Evolutionary conservation across 2,329 filamentous ascomycete species (phyloP).

Genomic region (Colletotrichum endophyticum): DNA sequence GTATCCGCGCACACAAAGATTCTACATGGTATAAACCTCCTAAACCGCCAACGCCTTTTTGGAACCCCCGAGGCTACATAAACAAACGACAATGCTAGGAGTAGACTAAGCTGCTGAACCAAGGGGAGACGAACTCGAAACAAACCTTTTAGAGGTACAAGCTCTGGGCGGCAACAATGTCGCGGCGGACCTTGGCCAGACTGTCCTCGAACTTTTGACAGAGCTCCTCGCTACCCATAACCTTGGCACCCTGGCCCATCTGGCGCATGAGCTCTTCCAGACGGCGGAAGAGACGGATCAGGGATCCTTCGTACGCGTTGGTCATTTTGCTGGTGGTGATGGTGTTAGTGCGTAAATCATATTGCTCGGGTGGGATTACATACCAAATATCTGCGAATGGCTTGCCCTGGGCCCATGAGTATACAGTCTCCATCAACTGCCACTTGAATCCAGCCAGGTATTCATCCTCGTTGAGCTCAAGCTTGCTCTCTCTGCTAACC

Average conservation of each 20-base stretch:
- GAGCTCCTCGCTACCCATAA: conserved; percentile 96
- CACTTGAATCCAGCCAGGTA: conserved; percentile 90
- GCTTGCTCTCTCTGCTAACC: conserved; percentile 92
- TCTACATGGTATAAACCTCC: conserved; percentile 17
- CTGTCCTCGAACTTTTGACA: conserved; percentile 90
- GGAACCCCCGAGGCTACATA: conserved; percentile 9
- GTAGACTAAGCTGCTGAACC: not conserved
- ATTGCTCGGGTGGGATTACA: conserved; percentile 39
- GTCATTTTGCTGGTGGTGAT: conserved; percentile 88
- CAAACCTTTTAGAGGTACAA: conserved; percentile 73
- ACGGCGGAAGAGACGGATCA: conserved; percentile 95
- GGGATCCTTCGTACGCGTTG: conserved; percentile 93
- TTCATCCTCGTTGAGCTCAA: conserved; percentile 93
- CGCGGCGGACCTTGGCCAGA: conserved; percentile 83
- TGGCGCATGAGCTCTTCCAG: conserved; percentile 93
- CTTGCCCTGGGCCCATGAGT: conserved; percentile 87
- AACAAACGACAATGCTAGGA: not conserved
- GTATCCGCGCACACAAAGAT: conserved; percentile 12
- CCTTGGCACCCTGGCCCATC: conserved; percentile 93
- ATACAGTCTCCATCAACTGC: conserved; percentile 97
- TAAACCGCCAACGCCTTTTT: conserved; percentile 9
- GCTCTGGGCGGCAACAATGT: conserved; percentile 94
- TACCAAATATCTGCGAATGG: conserved; percentile 96
- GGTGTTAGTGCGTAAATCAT: not conserved
- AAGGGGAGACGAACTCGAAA: not conserved